Evolutionary conservation across 805 yeast genomes (phyloP).

Genomic region (Naumovozyma baii): DNA sequence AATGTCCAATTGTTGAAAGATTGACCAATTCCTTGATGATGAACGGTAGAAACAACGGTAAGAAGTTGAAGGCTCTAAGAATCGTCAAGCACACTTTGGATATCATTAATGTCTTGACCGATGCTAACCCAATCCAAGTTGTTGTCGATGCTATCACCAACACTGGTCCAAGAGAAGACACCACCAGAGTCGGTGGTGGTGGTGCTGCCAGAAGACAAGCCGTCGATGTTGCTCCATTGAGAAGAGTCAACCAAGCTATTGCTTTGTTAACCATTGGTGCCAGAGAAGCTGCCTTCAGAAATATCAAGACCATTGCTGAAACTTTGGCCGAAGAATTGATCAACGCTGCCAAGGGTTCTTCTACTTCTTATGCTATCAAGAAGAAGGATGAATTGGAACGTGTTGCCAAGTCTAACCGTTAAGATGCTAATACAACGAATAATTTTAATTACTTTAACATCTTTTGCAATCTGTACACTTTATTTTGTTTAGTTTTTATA

Average conservation of each 20-base stretch:
- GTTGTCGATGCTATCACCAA: slow-evolving; percentile 98
- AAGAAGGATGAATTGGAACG: slow-evolving; percentile 99
- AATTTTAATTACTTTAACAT: slow-evolving; percentile 1
- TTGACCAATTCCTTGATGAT: slow-evolving; percentile 99
- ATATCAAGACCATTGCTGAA: slow-evolving; percentile 99
- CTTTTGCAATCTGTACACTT: slow-evolving; percentile 6
- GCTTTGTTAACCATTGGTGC: slow-evolving; percentile 98
- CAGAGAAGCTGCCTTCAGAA: slow-evolving; percentile 99
- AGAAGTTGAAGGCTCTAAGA: slow-evolving; percentile 99
- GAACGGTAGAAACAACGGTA: slow-evolving; percentile 99
- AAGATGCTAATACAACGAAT: slow-evolving; percentile 30
- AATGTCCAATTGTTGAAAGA: slow-evolving; percentile 98
- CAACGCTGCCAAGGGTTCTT: slow-evolving; percentile 99
- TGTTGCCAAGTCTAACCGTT: slow-evolving; percentile 99
- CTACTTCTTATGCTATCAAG: slow-evolving; percentile 99
- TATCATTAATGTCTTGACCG: slow-evolving; percentile 93
- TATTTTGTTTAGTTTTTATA: slow-evolving; percentile 5
- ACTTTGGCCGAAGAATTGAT: slow-evolving; percentile 99
- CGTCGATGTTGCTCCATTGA: slow-evolving; percentile 99
- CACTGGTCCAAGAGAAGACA: slow-evolving; percentile 99
- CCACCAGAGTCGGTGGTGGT: slow-evolving; percentile 99
- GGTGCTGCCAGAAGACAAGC: slow-evolving; percentile 99
- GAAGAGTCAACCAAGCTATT: slow-evolving; percentile 99
- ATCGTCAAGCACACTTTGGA: slow-evolving; percentile 98
- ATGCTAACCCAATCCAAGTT: slow-evolving; percentile 98